Conservation (phyloP, 2,329 filamentous ascomycete species). For the Mariannaea elegans region DNA sequence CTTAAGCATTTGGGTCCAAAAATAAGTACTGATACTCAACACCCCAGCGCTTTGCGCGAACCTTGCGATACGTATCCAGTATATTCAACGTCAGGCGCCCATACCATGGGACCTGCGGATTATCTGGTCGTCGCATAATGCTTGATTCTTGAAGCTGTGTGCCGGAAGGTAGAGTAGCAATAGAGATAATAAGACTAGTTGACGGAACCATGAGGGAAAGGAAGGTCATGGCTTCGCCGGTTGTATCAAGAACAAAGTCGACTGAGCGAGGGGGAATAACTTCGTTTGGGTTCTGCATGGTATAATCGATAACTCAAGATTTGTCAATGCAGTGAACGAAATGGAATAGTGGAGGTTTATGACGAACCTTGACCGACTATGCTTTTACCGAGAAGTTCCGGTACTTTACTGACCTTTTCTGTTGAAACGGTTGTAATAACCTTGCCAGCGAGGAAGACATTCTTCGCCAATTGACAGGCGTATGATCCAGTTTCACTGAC, state of each 20-base stretch:
- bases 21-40: constrained; percentile 50
- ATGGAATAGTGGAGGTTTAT: neutral
- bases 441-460: constrained; percentile 52
- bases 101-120: constrained; percentile 38
- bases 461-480: constrained; percentile 53
- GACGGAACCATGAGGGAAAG: constrained; percentile 48
- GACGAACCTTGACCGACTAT: constrained; percentile 47
- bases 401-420: constrained; percentile 48
- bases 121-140: constrained; percentile 35
- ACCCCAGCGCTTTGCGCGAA: constrained; percentile 45
- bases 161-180: constrained; percentile 48
- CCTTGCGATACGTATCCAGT: constrained; percentile 41
- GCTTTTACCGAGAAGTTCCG: constrained; percentile 48
- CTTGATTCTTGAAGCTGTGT: constrained; percentile 43
- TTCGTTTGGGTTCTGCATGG: constrained; percentile 26
- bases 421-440: constrained; percentile 57
- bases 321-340: too few species aligned
- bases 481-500: constrained; percentile 38
- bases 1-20: constrained; percentile 43
- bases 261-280: constrained; percentile 46
- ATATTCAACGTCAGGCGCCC: constrained; percentile 41
- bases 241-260: constrained; percentile 56
- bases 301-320: constrained; percentile 37
- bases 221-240: constrained; percentile 45
- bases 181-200: constrained; percentile 46